Percentiles rank a stretch among this genome's conserved stretches.
Conservation (phyloP, 495 filamentous ascomycete genomes). For the Hypoxylon fuscum region DNA sequence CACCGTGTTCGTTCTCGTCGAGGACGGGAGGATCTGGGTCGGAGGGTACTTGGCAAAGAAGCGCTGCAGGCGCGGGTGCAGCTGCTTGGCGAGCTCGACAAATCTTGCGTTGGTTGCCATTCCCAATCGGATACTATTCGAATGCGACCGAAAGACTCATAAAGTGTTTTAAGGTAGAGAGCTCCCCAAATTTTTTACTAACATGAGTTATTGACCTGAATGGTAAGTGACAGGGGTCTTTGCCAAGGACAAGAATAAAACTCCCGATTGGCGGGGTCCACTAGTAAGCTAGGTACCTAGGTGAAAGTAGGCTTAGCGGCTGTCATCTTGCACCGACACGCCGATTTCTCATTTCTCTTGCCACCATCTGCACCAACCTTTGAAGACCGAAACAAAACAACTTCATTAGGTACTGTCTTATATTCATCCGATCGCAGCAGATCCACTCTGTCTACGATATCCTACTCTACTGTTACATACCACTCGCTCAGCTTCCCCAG, state of each 20-base stretch:
- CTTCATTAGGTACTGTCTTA: background rate
- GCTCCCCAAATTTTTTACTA: constrained; percentile 28
- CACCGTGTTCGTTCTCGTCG: constrained; percentile 44
- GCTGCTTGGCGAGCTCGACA: constrained; percentile 68
- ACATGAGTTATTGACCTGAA: too few relatives aligned
- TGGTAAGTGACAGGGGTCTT: constrained; percentile 23
- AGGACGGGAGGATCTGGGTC: constrained; percentile 55
- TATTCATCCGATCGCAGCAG: background rate
- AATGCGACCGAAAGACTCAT: constrained; percentile 12
- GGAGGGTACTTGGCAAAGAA: constrained; percentile 94
- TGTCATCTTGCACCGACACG: constrained; percentile 20
- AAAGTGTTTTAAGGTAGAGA: constrained; percentile 16
- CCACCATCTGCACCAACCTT: too few relatives aligned
- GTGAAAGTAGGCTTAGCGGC: too few relatives aligned
- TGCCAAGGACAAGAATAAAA: constrained; percentile 21
- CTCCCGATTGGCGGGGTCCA: constrained; percentile 26
- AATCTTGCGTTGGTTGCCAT: constrained; percentile 44
- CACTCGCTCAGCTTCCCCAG: background rate
- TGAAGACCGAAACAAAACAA: constrained; percentile 10
- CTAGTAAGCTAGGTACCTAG: too few relatives aligned
- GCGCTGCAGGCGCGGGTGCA: constrained; percentile 78
- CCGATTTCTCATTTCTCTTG: constrained; percentile 17
- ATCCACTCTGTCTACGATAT: background rate
- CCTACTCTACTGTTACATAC: background rate
- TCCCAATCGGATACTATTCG: background rate